Evolutionary conservation across 1,139 yeast species (phyloP), one percentile per base, ranked within the genome.

Genomic region (Ogataea hybrid): DNA sequence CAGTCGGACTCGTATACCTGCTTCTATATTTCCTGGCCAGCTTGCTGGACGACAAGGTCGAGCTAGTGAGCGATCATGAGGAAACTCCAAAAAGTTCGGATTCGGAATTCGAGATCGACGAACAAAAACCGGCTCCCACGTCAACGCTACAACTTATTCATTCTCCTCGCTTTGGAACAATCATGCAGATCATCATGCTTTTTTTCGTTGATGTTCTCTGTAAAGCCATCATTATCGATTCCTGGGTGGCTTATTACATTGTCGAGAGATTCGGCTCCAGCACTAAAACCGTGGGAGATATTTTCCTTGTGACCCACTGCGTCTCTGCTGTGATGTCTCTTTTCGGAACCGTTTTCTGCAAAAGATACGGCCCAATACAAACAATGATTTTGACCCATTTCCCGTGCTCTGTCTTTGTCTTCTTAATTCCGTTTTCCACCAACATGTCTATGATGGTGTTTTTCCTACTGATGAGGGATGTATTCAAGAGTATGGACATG

Each of bases 331-430:
- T 68, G 29, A 65, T 71, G 48, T 68, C 78, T 0, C 57, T 75
- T 16, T 53, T 67, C 6, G 69, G 75, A 25, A 67, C 77, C 0
- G 59, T 70, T 5, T 57, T 71, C 20, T 69, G 74, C 37, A 71
- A 71, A 41, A 57, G 71, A 38, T 50, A 65, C 35, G 77, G 77
- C 1, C 70, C 76, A 0, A 66, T 72, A 6, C 61, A 64, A 8
- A 69, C 77, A 1, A 71, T 72, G 77, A 64, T 71, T 5, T 62
- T 54, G 2, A 67, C 75, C 0, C 77, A 72, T 51, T 57, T 71
- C 30, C 72, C 73, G 2, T 68, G 75, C 3, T 70, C 75, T 2
- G 46, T 69, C 3, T 56, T 71, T 37, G 63, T 69, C 35, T 62
- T 65, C 4, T 40, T 67, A 36, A 59, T 70, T 15, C 75, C 75